Conservation (phyloP, 371 early-diverging fungal genomes). For the Quaeritorhiza haematococci region DNA sequence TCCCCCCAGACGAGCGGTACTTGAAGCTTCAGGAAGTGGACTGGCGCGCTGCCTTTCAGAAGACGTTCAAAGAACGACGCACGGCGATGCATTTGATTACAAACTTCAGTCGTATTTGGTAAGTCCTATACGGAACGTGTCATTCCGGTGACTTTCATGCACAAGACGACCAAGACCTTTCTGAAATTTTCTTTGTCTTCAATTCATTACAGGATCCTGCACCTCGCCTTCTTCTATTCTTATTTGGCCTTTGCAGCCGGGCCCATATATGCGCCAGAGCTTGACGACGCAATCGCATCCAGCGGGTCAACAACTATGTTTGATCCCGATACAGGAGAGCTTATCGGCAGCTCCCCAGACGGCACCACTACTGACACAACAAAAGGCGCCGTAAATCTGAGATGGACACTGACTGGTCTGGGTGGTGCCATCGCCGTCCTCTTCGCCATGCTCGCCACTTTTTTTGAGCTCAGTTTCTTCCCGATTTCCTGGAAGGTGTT, state of each 20-base stretch:
- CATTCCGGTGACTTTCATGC: no score
- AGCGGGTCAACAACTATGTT: no score
- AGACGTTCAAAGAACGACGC: slow-evolving; percentile 84
- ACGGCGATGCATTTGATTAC: slow-evolving; percentile 79
- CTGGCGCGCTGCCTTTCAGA: slow-evolving; percentile 68
- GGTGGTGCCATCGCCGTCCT: slow-evolving; percentile 4
- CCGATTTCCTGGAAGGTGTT: slow-evolving; percentile 31
- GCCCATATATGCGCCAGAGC: slow-evolving; percentile 6
- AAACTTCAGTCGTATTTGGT: slow-evolving; percentile 59
- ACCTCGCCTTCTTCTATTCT: slow-evolving; percentile 65
- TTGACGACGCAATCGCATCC: neutral
- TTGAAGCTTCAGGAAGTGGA: slow-evolving; percentile 55
- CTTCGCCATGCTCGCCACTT: slow-evolving; percentile 1
- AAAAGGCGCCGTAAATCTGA: neutral
- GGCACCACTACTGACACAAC: neutral
- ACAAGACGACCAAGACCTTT: no score
- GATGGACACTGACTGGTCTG: slow-evolving; percentile 12
- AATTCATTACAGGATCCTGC: slow-evolving; percentile 70
- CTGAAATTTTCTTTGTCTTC: no score
- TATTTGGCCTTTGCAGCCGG: slow-evolving; percentile 7
- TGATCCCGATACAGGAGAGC: neutral
- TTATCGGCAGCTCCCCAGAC: neutral
- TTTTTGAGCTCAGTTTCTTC: slow-evolving; percentile 13
- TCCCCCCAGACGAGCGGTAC: slow-evolving; percentile 65
- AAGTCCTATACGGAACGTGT: no score